phyloP scores from a whole-genome alignment of 2,329 filamentous ascomycete genomes.

The Fusarium pseudograminearum region DNA sequence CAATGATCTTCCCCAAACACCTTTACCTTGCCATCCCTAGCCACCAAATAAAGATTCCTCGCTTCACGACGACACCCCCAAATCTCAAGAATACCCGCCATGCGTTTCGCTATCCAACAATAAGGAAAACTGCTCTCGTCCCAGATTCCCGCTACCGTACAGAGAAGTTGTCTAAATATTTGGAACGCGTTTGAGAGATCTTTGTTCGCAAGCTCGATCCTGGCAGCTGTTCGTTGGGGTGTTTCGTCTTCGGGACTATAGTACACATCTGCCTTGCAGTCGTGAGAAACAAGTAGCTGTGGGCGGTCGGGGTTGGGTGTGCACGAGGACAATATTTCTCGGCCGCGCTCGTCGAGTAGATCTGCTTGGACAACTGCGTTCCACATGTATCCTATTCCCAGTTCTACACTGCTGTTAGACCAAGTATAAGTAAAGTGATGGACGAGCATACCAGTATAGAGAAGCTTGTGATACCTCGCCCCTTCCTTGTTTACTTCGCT shows the following conservation, averaged over 20 bases:
- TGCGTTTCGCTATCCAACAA: slow-evolving; percentile 1
- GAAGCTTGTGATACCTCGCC: background rate
- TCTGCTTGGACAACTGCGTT: background rate
- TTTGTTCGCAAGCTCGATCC: background rate
- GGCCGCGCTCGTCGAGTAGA: background rate
- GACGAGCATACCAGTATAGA: background rate
- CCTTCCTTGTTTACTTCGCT: background rate
- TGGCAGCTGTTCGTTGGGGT: background rate
- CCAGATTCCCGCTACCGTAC: background rate
- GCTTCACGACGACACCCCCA: slow-evolving; percentile 1
- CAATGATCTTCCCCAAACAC: background rate
- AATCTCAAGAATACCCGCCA: background rate
- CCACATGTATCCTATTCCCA: background rate
- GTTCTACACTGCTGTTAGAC: background rate
- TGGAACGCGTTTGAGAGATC: background rate
- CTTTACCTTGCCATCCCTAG: background rate
- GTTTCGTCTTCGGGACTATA: background rate
- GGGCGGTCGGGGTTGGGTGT: background rate
- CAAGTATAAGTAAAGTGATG: fast-evolving
- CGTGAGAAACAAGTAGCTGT: background rate
- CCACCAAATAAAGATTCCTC: background rate
- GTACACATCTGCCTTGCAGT: background rate
- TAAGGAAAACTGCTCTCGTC: background rate
- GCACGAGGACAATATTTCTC: background rate
- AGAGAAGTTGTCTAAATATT: background rate